These are phyloP conservation scores for Tolypocladium guangdongense DNA, from an alignment of 2,329 filamentous ascomycete genomes.

Conservation along the genomic window DNA sequence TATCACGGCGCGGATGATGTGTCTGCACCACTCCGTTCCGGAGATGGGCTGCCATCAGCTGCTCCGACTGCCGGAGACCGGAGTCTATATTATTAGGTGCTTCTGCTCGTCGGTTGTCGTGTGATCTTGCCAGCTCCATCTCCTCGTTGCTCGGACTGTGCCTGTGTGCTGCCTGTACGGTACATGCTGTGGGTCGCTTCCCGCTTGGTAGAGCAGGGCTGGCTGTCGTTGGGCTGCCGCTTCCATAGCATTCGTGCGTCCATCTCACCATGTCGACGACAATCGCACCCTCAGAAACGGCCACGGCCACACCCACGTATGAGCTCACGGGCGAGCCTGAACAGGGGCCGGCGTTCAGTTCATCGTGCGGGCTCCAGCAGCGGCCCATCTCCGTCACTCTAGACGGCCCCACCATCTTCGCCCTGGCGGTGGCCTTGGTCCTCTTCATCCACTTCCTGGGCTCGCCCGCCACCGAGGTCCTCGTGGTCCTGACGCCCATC, in stretches of 20 bases:
- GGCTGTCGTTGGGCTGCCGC: neutral
- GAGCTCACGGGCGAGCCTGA: slow-evolving; percentile 6
- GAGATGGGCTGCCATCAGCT: neutral
- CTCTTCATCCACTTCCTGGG: slow-evolving; percentile 40
- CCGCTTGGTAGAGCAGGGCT: neutral
- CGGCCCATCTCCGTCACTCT: slow-evolving; percentile 43
- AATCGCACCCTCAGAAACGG: slow-evolving; percentile 15
- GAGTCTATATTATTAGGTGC: neutral
- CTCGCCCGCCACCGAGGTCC: slow-evolving; percentile 33
- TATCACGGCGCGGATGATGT: neutral
- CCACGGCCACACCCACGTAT: slow-evolving; percentile 9
- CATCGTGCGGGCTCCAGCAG: slow-evolving; percentile 26
- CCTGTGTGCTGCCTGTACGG: too few relatives aligned
- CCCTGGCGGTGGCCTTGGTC: slow-evolving; percentile 33
- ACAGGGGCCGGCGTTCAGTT: neutral
- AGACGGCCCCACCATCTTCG: slow-evolving; percentile 36
- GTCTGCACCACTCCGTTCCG: too few relatives aligned
- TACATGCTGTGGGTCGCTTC: too few relatives aligned
- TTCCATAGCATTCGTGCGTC: neutral
- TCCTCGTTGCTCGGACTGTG: too few relatives aligned
- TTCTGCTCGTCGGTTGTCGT: neutral
- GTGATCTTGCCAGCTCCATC: neutral
- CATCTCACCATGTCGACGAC: slow-evolving; percentile 14
- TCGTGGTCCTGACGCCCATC: slow-evolving; percentile 39
- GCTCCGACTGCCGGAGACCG: neutral